Percentiles rank a stretch among this genome's conserved stretches.
These are phyloP conservation scores for Diutina scorzettiae DNA, from an alignment of 1,139 yeast genomes.

Conservation along the genomic window DNA sequence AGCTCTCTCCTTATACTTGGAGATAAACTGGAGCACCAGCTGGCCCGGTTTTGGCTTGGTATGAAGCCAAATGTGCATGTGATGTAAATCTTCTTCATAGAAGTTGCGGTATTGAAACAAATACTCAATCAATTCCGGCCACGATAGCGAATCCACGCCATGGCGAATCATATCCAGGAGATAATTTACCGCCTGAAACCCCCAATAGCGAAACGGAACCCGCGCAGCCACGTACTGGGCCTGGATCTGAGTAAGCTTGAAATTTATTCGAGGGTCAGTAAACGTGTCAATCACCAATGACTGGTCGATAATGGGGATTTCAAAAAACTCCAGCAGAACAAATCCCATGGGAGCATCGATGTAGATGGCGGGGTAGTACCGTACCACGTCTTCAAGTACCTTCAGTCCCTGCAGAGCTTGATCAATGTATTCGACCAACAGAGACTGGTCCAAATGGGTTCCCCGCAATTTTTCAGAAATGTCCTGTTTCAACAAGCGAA, in stretches of 20 bases:
- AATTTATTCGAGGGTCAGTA: not conserved
- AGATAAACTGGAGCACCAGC: not conserved
- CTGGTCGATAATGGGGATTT: conserved; percentile 5
- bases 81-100: conserved; percentile 5
- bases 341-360: not conserved
- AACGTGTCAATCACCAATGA: conserved; percentile 2
- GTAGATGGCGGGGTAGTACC: not conserved
- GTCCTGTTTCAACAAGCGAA: conserved; percentile 2
- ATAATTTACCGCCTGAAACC: not conserved
- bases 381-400: not conserved
- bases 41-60: conserved; percentile 1
- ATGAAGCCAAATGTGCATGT: conserved; percentile 5
- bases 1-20: not conserved
- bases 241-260: not conserved
- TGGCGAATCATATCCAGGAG: not conserved
- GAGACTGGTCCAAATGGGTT: not conserved
- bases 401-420: not conserved
- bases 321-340: conserved; percentile 3
- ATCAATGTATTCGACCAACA: not conserved
- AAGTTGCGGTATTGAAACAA: conserved; percentile 2
- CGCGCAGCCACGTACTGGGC: not conserved
- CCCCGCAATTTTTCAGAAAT: not conserved
- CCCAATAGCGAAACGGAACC: conserved; percentile 4
- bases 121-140: conserved; percentile 1
- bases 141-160: conserved; percentile 1